phyloP scores from a whole-genome alignment of 2,329 filamentous ascomycete genomes.

The Arachnomyces sp. region DNA sequence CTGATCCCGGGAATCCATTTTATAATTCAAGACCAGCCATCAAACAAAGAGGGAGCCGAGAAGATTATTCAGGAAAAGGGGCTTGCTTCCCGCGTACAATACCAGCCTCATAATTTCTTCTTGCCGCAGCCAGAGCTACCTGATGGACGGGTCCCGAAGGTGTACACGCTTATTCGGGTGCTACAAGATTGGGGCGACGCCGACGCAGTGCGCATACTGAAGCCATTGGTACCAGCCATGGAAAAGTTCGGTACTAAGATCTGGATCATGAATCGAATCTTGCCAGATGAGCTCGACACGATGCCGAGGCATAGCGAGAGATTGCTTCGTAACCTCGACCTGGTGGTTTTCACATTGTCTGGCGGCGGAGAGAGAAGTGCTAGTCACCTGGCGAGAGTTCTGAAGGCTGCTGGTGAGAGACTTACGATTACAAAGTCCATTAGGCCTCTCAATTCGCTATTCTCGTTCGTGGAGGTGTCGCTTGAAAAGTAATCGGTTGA shows the following conservation, averaged over 20 bases:
- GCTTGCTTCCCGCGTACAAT: not conserved
- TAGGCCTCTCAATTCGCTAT: too few species aligned
- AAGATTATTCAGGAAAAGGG: not conserved
- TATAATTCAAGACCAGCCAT: slow-evolving; percentile 1
- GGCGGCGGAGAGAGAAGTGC: not conserved
- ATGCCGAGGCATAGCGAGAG: slow-evolving; percentile 1
- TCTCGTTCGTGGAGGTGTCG: too few species aligned
- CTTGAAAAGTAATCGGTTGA: too few species aligned
- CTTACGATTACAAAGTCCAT: too few species aligned
- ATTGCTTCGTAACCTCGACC: not conserved
- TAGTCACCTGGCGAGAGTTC: too few species aligned
- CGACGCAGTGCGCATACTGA: not conserved
- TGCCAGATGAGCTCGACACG: not conserved
- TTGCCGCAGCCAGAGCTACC: not conserved
- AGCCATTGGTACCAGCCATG: slow-evolving; percentile 3
- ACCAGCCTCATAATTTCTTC: slow-evolving; percentile 3
- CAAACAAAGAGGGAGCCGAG: not conserved
- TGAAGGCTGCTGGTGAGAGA: too few species aligned
- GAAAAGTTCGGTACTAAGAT: slow-evolving; percentile 1
- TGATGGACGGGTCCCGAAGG: not conserved
- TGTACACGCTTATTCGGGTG: slow-evolving; percentile 1
- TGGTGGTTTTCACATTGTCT: slow-evolving; percentile 4
- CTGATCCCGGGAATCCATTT: not conserved
- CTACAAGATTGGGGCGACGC: slow-evolving; percentile 3
- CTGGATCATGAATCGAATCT: slow-evolving; percentile 1